Conservation (phyloP, 2,329 filamentous ascomycete genomes). For the Hyphodiscus sp. region DNA sequence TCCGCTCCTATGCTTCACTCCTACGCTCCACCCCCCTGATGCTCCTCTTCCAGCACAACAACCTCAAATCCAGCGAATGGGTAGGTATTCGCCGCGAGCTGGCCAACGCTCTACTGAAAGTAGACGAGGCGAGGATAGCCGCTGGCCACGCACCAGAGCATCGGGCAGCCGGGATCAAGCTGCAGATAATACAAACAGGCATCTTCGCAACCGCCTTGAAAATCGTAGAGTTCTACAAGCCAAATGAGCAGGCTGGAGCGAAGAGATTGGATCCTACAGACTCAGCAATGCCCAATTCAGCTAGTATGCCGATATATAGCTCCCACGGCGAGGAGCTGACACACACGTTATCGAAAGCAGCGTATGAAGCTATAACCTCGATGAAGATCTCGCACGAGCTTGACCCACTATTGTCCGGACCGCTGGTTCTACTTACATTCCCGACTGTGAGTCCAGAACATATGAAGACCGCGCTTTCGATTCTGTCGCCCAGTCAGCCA, state of each 20-base stretch:
- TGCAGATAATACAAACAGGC: slow-evolving; percentile 82
- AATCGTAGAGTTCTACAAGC: slow-evolving; percentile 76
- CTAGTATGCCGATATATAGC: slow-evolving; percentile 10
- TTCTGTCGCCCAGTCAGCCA: slow-evolving; percentile 66
- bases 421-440: slow-evolving; percentile 72
- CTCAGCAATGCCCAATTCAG: slow-evolving; percentile 19
- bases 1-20: slow-evolving; percentile 66
- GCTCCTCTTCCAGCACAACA: slow-evolving; percentile 70
- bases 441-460: slow-evolving; percentile 79
- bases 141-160: slow-evolving; percentile 37
- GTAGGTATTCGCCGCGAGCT: slow-evolving; percentile 59
- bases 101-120: slow-evolving; percentile 49
- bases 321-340: slow-evolving; percentile 34
- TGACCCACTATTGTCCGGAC: slow-evolving; percentile 72
- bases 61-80: slow-evolving; percentile 63
- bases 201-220: slow-evolving; percentile 83
- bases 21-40: slow-evolving; percentile 65
- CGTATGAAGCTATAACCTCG: slow-evolving; percentile 31
- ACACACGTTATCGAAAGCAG: slow-evolving; percentile 49
- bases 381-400: slow-evolving; percentile 54
- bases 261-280: slow-evolving; percentile 14
- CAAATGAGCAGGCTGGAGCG: slow-evolving; percentile 32
- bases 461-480: slow-evolving; percentile 70
- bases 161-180: slow-evolving; percentile 57
- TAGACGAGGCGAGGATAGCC: slow-evolving; percentile 49